Percentiles rank a stretch among this genome's conserved stretches.
Evolutionary conservation across 768 basidiomycete genomes (phyloP).

Genomic region (Suillus brevipes): DNA sequence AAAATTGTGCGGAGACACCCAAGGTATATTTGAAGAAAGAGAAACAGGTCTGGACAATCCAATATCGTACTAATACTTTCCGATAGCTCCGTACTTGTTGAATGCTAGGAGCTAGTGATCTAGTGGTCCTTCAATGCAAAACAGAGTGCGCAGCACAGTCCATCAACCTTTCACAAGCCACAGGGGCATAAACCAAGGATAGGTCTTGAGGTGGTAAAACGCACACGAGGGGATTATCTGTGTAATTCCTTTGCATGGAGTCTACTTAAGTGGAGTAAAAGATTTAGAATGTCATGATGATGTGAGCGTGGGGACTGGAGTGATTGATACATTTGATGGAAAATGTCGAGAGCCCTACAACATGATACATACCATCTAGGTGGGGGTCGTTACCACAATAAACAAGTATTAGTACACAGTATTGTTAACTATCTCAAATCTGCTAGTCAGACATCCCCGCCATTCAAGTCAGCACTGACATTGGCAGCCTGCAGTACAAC

Average conservation of each 20-base stretch:
- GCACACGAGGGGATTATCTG: too few relatives aligned
- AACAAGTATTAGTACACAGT: background rate
- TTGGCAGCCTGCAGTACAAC: conserved; percentile 67
- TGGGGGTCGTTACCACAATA: background rate
- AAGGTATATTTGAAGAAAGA: too few relatives aligned
- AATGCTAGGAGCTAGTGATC: too few relatives aligned
- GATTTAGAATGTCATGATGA: background rate
- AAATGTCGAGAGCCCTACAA: background rate
- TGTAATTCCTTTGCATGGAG: background rate
- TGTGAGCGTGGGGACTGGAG: background rate
- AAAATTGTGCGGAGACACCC: too few relatives aligned
- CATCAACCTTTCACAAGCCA: too few relatives aligned
- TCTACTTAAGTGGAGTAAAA: background rate
- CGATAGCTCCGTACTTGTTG: too few relatives aligned
- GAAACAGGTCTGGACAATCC: too few relatives aligned
- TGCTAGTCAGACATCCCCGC: background rate
- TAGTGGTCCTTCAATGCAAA: too few relatives aligned
- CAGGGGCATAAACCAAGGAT: too few relatives aligned
- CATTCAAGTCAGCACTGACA: conserved; percentile 17
- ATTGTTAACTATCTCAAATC: background rate
- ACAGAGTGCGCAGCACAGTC: too few relatives aligned
- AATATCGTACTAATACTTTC: too few relatives aligned
- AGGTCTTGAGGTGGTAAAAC: too few relatives aligned
- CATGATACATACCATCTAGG: background rate
- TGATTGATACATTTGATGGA: background rate